Evolutionary conservation across 257 asterid species (phyloP).

Genomic region (Hygrophila difformis): DNA sequence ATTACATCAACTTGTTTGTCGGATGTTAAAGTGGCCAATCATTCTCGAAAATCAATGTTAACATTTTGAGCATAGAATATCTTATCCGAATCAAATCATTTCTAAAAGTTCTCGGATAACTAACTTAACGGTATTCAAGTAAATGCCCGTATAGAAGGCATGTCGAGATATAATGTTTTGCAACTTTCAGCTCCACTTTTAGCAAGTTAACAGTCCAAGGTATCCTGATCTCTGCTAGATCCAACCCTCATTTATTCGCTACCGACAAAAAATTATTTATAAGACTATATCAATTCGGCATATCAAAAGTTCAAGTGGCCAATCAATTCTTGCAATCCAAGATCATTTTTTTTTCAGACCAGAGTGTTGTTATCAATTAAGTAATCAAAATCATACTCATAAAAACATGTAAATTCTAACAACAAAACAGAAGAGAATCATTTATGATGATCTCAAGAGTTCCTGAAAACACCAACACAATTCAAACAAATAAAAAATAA

Average conservation of each 20-base stretch:
- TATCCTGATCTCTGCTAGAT: slow-evolving; percentile 6
- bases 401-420: no score
- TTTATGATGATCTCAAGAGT: no score
- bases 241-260: slow-evolving; percentile 15
- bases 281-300: not conserved
- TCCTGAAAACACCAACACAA: not conserved
- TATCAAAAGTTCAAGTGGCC: not conserved
- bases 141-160: slow-evolving; percentile 3
- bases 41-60: no score
- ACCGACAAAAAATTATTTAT: slow-evolving; percentile 11
- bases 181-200: slow-evolving; percentile 6
- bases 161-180: not conserved
- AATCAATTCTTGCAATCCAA: not conserved
- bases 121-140: not conserved
- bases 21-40: no score
- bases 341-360: slow-evolving; percentile 1
- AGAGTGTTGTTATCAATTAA: slow-evolving; percentile 9
- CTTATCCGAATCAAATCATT: no score
- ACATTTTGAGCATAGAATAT: no score
- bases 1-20: no score
- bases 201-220: slow-evolving; percentile 2
- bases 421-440: no score
- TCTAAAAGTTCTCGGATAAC: no score
- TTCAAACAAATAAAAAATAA: not conserved
- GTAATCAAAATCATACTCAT: not conserved